Percentiles rank a stretch among this genome's conserved stretches.
Evolutionary conservation across 2,329 filamentous ascomycete genomes (phyloP).

Genomic region (Aureobasidium pullulans): DNA sequence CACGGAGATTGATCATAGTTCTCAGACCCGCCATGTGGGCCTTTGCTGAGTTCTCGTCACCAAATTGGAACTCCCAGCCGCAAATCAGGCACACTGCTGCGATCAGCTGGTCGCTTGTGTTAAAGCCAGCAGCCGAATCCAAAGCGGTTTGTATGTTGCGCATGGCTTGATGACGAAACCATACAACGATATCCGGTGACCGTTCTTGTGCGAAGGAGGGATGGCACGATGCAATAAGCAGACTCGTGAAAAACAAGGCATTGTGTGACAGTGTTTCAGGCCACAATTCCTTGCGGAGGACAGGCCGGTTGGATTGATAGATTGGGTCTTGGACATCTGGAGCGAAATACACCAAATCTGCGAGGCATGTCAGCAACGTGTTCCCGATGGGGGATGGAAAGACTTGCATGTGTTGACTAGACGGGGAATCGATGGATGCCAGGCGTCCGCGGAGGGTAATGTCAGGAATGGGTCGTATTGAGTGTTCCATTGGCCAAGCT

Average conservation of each 20-base stretch:
- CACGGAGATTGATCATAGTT: constrained; percentile 18
- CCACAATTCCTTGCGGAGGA: constrained; percentile 18
- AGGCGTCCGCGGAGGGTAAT: neutral
- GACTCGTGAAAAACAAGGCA: constrained; percentile 18
- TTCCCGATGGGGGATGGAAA: neutral
- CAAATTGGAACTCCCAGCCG: constrained; percentile 19
- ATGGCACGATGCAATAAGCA: constrained; percentile 19
- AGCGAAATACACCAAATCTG: neutral
- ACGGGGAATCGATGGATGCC: neutral
- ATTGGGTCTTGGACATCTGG: neutral
- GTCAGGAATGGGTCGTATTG: neutral
- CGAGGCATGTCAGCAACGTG: neutral
- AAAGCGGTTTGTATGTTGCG: constrained; percentile 15
- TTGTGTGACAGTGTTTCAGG: constrained; percentile 16
- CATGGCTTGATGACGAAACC: constrained; percentile 15
- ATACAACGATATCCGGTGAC: neutral
- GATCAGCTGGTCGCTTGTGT: constrained; percentile 16
- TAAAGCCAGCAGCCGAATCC: constrained; percentile 10
- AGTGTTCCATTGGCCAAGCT: neutral
- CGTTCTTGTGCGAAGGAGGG: constrained; percentile 15
- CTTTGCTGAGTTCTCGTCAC: constrained; percentile 16
- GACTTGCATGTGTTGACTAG: neutral
- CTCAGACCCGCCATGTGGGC: constrained; percentile 19
- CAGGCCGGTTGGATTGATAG: constrained; percentile 15
- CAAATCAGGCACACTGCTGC: constrained; percentile 19